A percentile compares a stretch with the other conserved stretches of the same genome.
Conservation (phyloP, 2,329 filamentous ascomycete genomes). For the Microascus cirrosus region DNA sequence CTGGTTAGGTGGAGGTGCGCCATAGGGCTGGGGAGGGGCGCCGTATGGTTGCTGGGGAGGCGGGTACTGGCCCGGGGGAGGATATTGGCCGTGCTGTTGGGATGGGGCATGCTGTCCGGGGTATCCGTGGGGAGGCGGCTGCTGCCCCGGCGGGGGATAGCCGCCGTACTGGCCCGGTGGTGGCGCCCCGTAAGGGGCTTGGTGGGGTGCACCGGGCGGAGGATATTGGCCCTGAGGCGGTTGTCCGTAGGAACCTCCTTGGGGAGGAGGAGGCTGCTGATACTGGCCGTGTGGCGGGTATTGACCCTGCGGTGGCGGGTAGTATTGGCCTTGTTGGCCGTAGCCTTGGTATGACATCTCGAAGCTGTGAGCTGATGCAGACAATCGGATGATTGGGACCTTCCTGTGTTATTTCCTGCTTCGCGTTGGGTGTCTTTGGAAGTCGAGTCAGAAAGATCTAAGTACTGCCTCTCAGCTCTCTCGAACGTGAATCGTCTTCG, state of each 20-base stretch:
- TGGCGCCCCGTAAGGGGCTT: background rate
- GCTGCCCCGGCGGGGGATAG: background rate
- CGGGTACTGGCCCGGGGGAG: constrained; percentile 14
- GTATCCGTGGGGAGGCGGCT: constrained; percentile 15
- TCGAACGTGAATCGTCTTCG: background rate
- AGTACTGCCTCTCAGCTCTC: background rate
- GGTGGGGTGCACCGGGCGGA: background rate
- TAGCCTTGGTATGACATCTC: constrained; percentile 12
- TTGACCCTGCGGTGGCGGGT: constrained; percentile 13
- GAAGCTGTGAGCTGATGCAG: background rate
- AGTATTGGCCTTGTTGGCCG: constrained; percentile 18
- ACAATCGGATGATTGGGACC: background rate
- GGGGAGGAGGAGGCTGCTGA: constrained; percentile 7
- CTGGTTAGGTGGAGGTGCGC: constrained; percentile 15
- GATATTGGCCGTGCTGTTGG: constrained; percentile 8
- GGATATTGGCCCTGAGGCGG: constrained; percentile 9
- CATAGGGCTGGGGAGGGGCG: constrained; percentile 11
- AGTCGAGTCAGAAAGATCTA: background rate
- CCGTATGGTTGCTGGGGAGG: constrained; percentile 12
- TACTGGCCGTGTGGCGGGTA: constrained; percentile 15
- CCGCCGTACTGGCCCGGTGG: constrained; percentile 3
- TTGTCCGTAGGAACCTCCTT: constrained; percentile 9
- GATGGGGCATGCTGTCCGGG: constrained; percentile 22
- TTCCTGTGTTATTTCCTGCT: background rate
- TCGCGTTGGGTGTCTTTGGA: background rate